Percentiles rank a stretch among this genome's conserved stretches.
These are phyloP conservation scores for Chaetomium olivaceum DNA, from an alignment of 2,329 filamentous ascomycete genomes.

Conservation along the genomic window DNA sequence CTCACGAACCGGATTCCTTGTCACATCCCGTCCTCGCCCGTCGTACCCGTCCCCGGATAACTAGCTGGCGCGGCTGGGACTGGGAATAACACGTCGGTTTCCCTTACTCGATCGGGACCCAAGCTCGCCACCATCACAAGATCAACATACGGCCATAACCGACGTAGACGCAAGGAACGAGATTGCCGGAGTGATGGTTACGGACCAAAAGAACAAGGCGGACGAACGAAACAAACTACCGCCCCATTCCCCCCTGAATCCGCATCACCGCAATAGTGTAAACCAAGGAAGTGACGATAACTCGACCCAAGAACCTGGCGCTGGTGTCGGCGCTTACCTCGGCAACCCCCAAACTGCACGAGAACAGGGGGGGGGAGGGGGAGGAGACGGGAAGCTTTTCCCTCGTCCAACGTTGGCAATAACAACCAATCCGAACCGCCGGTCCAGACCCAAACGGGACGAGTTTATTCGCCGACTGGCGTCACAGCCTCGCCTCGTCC, in stretches of 20 bases:
- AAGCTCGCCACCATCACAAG: background rate
- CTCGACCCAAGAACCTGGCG: no score
- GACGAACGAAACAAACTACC: background rate
- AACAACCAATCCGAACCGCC: no score
- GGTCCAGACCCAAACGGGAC: background rate
- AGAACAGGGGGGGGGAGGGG: no score
- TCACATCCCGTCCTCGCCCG: background rate
- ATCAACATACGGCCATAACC: background rate
- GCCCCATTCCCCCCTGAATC: no score
- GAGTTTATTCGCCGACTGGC: background rate
- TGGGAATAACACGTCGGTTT: background rate
- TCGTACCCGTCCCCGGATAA: no score
- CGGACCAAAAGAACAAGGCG: background rate
- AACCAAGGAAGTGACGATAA: background rate
- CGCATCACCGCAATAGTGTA: background rate
- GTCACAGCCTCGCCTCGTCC: background rate
- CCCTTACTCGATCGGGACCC: background rate
- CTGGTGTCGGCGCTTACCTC: background rate
- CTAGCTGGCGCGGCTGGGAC: no score
- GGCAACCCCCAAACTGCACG: background rate
- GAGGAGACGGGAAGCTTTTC: background rate
- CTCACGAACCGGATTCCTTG: background rate
- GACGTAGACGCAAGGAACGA: background rate
- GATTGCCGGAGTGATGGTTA: background rate
- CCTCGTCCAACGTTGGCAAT: no score